Percentiles rank a stretch among this genome's conserved stretches.
Conservation (phyloP, 2,329 filamentous ascomycete genomes). For the Aspergillus amoenus region DNA sequence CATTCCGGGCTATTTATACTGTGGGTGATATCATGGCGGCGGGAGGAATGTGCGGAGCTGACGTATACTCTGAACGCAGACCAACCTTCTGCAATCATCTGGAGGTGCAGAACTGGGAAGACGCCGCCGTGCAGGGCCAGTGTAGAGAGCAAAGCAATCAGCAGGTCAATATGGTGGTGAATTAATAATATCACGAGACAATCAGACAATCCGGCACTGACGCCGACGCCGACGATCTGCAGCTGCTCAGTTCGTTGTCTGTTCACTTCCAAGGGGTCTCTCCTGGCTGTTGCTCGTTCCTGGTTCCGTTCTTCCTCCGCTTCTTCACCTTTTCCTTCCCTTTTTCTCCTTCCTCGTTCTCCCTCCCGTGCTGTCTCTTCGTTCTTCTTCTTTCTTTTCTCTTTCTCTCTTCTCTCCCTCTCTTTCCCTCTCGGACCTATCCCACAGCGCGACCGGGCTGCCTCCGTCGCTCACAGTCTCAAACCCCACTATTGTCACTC, state of each 20-base stretch:
- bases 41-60: not conserved
- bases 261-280: not conserved
- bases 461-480: not conserved
- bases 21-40: not conserved
- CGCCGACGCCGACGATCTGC: not conserved
- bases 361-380: not conserved
- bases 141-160: too few species aligned
- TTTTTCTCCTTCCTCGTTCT: not conserved
- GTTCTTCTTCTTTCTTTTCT: not conserved
- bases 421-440: not conserved
- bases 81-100: too few species aligned
- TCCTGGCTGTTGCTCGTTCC: not conserved
- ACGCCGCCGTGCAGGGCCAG: too few species aligned
- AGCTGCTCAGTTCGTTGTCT: not conserved
- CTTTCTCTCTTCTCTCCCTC: slow-evolving; percentile 7
- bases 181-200: not conserved
- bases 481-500: slow-evolving; percentile 8
- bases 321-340: not conserved
- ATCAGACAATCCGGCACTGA: not conserved
- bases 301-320: not conserved
- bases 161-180: too few species aligned
- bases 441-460: not conserved
- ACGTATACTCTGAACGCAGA: not conserved
- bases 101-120: too few species aligned
- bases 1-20: not conserved